Evolutionary conservation across 441 rosid genomes (phyloP), one percentile per base, ranked within the genome.

Genomic region (Daphne laureola): DNA sequence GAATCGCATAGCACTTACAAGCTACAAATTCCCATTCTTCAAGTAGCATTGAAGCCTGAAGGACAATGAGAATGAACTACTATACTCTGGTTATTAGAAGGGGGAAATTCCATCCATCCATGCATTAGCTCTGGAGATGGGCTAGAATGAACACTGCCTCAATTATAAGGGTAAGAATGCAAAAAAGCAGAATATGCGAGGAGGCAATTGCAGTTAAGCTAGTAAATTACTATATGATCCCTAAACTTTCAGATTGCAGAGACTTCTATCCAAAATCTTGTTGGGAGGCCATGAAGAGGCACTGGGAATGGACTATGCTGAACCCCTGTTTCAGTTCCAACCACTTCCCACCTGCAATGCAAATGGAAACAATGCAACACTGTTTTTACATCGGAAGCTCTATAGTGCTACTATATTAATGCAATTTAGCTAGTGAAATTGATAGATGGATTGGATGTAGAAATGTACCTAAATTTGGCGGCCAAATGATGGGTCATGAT

Each of bases 301-400:
- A 86, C 81, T n/a, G 90, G 94, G 48, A 86, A 86, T 68, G 94
- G 94, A 49, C 85, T 70, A 59, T 86, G 75, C 58, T 82, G 90
- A 65, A 72, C 66, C 69, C 87, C 77, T 60, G 63, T 67, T 49
- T 77, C 17, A 47, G 83, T 61, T 77, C 87, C 87, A 27, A 62
- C 67, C 63, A 77, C 77, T 69, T 78, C 82, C 94, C 94, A 86
- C 70, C 94, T 86, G 72, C 78, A 70, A 70, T 86, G 72, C 78
- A 70, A 70, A 59, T 17, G 17, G 36, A 42, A 62, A 60, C 59
- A 67, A 23, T 56, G 38, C n/a, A 43, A 38, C 31, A 11, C 31
- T 26, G 65, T 63, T 21, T 21, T 21, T 21, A 21, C 25, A 21
- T 21, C 25, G 25, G 25, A 21, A 21, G 25, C 25, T 21, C 25